phyloP scores from a whole-genome alignment of 768 basidiomycete genomes.

The Suillus occidentalis region DNA sequence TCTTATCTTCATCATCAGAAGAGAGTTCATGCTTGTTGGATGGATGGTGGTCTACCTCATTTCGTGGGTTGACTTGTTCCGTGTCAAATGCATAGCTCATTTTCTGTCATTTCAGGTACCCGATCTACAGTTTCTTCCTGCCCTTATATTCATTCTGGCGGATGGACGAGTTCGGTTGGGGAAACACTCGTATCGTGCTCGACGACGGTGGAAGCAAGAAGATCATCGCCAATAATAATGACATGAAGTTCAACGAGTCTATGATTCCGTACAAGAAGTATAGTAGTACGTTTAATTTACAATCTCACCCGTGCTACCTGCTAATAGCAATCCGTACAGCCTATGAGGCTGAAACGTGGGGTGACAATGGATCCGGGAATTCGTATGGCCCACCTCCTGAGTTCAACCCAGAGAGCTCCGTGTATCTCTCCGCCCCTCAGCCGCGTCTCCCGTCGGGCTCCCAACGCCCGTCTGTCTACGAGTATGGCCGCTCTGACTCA shows the following conservation, averaged over 20 bases:
- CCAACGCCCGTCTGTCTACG: conserved; percentile 45
- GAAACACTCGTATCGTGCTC: conserved; percentile 63
- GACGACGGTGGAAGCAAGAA: conserved; percentile 70
- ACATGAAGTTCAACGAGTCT: conserved; percentile 72
- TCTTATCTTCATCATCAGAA: conserved; percentile 68
- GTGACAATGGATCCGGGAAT: conserved; percentile 51
- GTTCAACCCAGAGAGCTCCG: conserved; percentile 24
- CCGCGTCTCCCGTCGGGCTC: conserved; percentile 35
- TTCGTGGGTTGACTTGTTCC: conserved; percentile 44
- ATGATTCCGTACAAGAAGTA: conserved; percentile 78
- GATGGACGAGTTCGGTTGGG: conserved; percentile 75
- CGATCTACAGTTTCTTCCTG: conserved; percentile 66
- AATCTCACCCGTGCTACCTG: neutral
- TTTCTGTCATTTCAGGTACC: conserved; percentile 43
- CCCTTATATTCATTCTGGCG: conserved; percentile 75
- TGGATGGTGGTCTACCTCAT: conserved; percentile 73
- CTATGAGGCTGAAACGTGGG: conserved; percentile 66
- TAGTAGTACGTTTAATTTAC: conserved; percentile 46
- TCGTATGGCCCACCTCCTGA: conserved; percentile 33
- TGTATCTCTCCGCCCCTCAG: conserved; percentile 34
- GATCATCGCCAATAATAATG: conserved; percentile 50
- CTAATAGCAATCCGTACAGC: conserved; percentile 38
- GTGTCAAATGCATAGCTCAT: conserved; percentile 7
- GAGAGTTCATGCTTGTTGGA: conserved; percentile 74
- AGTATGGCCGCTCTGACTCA: conserved; percentile 38